phyloP scores from a whole-genome alignment of 345 rosid species.

The Arabidopsis arenosa region DNA sequence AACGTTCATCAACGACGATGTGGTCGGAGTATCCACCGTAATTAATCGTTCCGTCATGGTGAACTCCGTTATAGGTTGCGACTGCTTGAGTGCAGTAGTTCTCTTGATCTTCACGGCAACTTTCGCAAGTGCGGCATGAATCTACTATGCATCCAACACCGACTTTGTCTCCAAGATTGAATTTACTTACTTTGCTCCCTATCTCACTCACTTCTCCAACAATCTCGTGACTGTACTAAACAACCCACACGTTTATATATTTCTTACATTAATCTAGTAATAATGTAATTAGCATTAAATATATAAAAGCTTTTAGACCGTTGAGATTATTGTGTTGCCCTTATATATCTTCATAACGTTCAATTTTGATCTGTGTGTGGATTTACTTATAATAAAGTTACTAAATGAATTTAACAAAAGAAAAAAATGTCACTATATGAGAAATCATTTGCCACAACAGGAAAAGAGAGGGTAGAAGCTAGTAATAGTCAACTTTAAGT shows the following conservation, averaged over 20 bases:
- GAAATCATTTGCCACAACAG: neutral
- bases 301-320: neutral
- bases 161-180: slow-evolving; percentile 58
- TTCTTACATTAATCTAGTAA: neutral
- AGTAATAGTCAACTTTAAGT: slow-evolving; percentile 17
- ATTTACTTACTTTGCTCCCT: slow-evolving; percentile 57
- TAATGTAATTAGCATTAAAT: neutral
- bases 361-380: neutral
- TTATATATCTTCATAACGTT: neutral
- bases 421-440: neutral
- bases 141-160: slow-evolving; percentile 66
- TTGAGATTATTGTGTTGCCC: neutral
- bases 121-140: slow-evolving; percentile 59
- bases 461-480: neutral
- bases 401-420: too few relatives aligned
- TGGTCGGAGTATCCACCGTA: slow-evolving; percentile 72
- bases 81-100: slow-evolving; percentile 60
- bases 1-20: slow-evolving; percentile 61
- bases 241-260: slow-evolving; percentile 2
- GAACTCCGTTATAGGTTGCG: slow-evolving; percentile 44
- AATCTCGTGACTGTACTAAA: slow-evolving; percentile 62
- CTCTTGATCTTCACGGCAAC: slow-evolving; percentile 54
- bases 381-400: neutral
- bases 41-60: slow-evolving; percentile 52
- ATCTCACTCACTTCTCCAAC: slow-evolving; percentile 65